Percentiles rank a stretch among this genome's conserved stretches.
Evolutionary conservation across 2,329 filamentous ascomycete species (phyloP).

Genomic region (Chaetoscypha palmicola): DNA sequence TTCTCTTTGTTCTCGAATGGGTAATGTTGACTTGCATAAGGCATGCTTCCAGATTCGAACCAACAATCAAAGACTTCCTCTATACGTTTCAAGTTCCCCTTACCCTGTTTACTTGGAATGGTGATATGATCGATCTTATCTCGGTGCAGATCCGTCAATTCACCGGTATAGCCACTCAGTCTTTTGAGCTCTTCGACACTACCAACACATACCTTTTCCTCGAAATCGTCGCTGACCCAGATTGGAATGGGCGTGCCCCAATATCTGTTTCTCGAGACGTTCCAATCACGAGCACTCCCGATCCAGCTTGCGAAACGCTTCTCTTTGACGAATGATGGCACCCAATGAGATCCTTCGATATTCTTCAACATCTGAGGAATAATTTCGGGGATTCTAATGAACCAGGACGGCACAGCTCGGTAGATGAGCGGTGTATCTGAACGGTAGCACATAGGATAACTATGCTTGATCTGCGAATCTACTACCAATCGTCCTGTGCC

Average conservation of each 20-base stretch:
- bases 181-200: conserved; percentile 78
- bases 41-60: conserved; percentile 96
- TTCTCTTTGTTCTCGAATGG: conserved; percentile 83
- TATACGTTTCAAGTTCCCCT: conserved; percentile 71
- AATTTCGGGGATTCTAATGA: conserved; percentile 78
- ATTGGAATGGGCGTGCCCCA: conserved; percentile 92
- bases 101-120: conserved; percentile 83
- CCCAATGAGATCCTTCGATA: conserved; percentile 86
- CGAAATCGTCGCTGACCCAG: conserved; percentile 84
- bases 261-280: conserved; percentile 86
- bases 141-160: conserved; percentile 79
- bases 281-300: conserved; percentile 86
- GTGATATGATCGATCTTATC: conserved; percentile 93
- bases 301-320: conserved; percentile 91
- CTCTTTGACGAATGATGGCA: conserved; percentile 84
- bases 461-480: conserved; percentile 83
- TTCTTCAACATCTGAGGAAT: conserved; percentile 86
- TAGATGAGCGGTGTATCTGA: conserved; percentile 96
- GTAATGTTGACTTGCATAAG: conserved; percentile 84
- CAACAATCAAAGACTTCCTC: conserved; percentile 94
- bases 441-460: conserved; percentile 87
- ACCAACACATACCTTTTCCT: conserved; percentile 80
- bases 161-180: conserved; percentile 78
- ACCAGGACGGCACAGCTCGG: conserved; percentile 88
- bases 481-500: conserved; percentile 68